Base-by-base conservation (phyloP, 2,329 filamentous ascomycete species). In the Hypoxylon sp. region DNA sequence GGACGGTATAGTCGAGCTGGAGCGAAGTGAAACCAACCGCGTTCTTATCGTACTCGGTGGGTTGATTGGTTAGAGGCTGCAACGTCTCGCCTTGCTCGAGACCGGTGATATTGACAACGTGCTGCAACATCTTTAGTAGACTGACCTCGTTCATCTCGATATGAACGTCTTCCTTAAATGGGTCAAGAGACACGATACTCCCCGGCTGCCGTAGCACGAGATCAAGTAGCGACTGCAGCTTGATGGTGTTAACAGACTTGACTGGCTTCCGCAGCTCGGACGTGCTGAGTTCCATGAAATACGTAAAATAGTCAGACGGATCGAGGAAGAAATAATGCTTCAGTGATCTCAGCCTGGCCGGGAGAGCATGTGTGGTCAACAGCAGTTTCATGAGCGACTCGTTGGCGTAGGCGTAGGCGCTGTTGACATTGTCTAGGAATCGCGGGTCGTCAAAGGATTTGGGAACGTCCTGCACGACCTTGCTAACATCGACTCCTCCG, bases 241-340 rank as follows among this genome's bases (percentile, higher is more conserved):
- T 99, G 73, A 88, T 88, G 52, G 91, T 90, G 70, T 98, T 99
- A 74, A 98, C 92, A 50, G 84, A 84, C 72, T 92, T 92, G 56
- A 93, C 91, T 26, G 90, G 89, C 72, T 97, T 97, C 69, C 91
- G 90, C 56, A 99, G 82, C 75, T 99, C 95, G 1, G 92, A 93
- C 24, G 90, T 83, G 51, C 92, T 88, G 17, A 99, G 86, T 72
- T 99, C 95, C 58, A 99, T 87, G 74, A 99, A 99, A 75, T 98
- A 96, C 2, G 92, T 92, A 75, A 99, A 98, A 79, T 97, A 99
- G 74, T 99, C 95, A 27, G 95, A 97, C 7, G 93, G 90, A 68
- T 98, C 94, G 61, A 99, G 87, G 81, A 99, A 99, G 80, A 98
- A 99, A 78, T 99, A 99, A 75, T 99, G 95, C 74, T 99, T 99